Base-by-base conservation (phyloP, 441 rosid species). In the Pelargonium myrrhifolium region DNA sequence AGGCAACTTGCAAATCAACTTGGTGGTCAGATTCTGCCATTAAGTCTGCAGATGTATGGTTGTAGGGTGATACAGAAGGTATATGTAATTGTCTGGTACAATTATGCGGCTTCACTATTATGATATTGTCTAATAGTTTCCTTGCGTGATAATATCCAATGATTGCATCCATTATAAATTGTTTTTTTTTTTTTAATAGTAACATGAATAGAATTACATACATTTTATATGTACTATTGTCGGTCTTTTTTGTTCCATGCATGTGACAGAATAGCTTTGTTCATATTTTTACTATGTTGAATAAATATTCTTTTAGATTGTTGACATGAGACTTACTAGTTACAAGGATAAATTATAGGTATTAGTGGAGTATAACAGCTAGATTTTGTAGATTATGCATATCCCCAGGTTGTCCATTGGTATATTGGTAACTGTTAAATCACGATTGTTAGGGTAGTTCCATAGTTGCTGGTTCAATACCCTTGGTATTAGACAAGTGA, bases 31-130 rank as follows among this genome's bases (percentile, higher is more conserved):
- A 81, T 89, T 65, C 68, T 89, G 72, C 83, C 81, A 45, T 76
- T 84, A 66, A 89, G 93, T 74, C 70, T 87, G 68, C 96, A 87
- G 82, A 89, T 89, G 92, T 89, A 89, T 69, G 96, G 93, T 49
- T 89, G 96, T 64, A 87, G 96, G 14, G 93, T 89, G 15, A 89
- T 89, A 67, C 96, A 89, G 70, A 89, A 89, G 92, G 96, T 87
- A 75, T 65, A 31, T 55, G 43, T 31, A 55, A 62, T 64, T 60
- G 6, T 65, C 58, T 26, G 53, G 66, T 20, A 65, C 21, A 37
- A 18, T 28, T 49, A 18, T 66, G 49, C 39, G 17, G 47, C 39
- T 14, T 14, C 28, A 26, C 37, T 2, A 11, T 35, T 35, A 35
- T 35, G 3, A 35, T 35, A 35, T 60, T 60, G 39, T 26, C 37